Evolutionary conservation across 2,329 filamentous ascomycete genomes (phyloP).

Genomic region (Macrophomina phaseolina): DNA sequence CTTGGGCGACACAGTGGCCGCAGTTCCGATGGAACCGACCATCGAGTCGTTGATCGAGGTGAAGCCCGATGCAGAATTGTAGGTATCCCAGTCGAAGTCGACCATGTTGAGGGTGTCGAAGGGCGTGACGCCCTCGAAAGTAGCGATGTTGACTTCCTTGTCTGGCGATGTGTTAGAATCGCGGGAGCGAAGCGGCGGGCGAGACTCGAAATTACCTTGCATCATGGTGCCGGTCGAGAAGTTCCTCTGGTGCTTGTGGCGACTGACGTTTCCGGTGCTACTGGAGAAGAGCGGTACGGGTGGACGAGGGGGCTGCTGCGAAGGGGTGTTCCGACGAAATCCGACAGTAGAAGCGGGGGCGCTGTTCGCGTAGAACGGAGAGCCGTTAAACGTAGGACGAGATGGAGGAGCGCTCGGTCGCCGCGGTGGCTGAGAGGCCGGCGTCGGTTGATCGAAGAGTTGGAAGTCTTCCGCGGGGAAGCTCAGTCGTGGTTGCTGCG

Average conservation of each 20-base stretch:
- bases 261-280: constrained; percentile 60
- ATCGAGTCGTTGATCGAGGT: constrained; percentile 53
- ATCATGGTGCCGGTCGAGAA: constrained; percentile 40
- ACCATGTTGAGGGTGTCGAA: constrained; percentile 27
- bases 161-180: constrained; percentile 11
- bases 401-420: constrained; percentile 59
- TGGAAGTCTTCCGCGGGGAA: constrained; percentile 74
- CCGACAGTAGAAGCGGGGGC: constrained; percentile 65
- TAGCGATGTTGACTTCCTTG: constrained; percentile 24
- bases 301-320: constrained; percentile 59
- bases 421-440: constrained; percentile 53
- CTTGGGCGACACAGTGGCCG: constrained; percentile 78
- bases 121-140: constrained; percentile 19
- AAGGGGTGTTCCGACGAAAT: constrained; percentile 60
- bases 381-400: constrained; percentile 65
- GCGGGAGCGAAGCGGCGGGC: not conserved
- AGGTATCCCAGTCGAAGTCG: constrained; percentile 35
- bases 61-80: constrained; percentile 38
- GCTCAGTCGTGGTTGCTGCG: constrained; percentile 45
- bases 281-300: constrained; percentile 73
- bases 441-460: constrained; percentile 66
- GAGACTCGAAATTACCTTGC: constrained; percentile 36
- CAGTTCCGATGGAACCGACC: constrained; percentile 34
- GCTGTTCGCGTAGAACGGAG: constrained; percentile 72
- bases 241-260: constrained; percentile 32